Evolutionary conservation across 768 basidiomycete genomes (phyloP), one percentile per base, ranked within the genome.

Genomic region (Amanita exitialis): DNA sequence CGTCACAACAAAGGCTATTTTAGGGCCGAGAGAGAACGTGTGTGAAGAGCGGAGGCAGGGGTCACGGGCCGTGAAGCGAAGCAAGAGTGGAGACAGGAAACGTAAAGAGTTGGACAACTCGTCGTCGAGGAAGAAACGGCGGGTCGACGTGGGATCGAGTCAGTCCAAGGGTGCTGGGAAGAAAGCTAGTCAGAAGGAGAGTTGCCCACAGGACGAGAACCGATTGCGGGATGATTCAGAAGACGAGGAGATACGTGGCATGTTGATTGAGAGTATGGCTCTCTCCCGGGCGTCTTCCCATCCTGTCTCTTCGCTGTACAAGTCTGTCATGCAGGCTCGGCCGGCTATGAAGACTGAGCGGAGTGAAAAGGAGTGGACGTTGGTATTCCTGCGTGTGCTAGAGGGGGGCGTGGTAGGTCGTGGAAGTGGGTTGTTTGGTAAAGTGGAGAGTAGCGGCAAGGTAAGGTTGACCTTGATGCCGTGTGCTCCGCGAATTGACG

Each of bases 191-290:
- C 38, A 16, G 16, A 39, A 39, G 20, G 38, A 39, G 18, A 20
- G 15, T 39, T 16, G 18, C 18, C 18, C 16, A 12, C 38, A 16
- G 20, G 16, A 16, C 16, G 38, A 32, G 16, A 46, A 34, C 53
- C 39, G 51, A 52, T 13, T 46, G 49, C 58, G 56, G 60, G 41
- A 60, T 59, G 10, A 47, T 13, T 49, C 64, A 37, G 48, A 65
- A 10, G 70, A 72, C 53, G 58, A 60, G 0, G 79, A 82, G 56
- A 61, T 84, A 20, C 74, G 73, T 45, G 85, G 85, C 2, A 75
- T 86, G 76, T 65, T 87, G 1, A 76, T 87, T 55, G 83, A 86
- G 67, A 74, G 74, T 34, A 72, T 88, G 63, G 85, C 83, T 10
- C 75, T 76, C n/a, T 82, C 84, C 3, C 78, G 86, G 18, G 83